Conservation (phyloP, 1,284 basidiomycete species). For the Tylopilus sp. region DNA sequence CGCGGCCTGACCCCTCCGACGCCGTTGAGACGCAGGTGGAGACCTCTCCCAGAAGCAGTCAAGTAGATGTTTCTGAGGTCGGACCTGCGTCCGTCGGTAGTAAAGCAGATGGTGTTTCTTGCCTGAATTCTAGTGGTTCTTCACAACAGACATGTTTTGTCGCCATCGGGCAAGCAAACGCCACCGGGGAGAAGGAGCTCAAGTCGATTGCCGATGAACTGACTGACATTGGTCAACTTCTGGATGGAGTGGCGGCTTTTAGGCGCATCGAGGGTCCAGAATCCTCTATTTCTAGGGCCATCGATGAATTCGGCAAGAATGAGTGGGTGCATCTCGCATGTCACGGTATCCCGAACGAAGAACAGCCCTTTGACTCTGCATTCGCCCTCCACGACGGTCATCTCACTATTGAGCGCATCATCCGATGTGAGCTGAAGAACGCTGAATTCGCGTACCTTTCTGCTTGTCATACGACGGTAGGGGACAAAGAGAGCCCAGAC, state of each 20-base stretch:
- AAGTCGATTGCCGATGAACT: slow-evolving; percentile 4
- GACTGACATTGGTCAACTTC: not conserved
- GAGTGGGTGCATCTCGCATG: slow-evolving; percentile 34
- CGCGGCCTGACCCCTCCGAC: too few species aligned
- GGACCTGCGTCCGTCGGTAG: too few species aligned
- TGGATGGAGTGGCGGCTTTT: not conserved
- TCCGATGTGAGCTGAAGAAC: not conserved
- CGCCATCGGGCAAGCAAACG: slow-evolving; percentile 21
- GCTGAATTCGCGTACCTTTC: not conserved
- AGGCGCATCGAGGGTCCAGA: slow-evolving; percentile 6
- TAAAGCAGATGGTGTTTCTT: too few species aligned
- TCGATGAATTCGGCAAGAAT: slow-evolving; percentile 12
- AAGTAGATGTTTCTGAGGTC: too few species aligned
- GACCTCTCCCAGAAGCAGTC: too few species aligned
- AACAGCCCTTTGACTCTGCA: not conserved
- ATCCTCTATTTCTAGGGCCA: slow-evolving; percentile 4
- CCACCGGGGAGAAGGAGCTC: not conserved
- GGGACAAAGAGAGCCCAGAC: not conserved
- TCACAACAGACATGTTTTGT: not conserved
- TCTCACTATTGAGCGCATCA: not conserved
- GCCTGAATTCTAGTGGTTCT: too few species aligned
- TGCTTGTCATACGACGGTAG: not conserved
- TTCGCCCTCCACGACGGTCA: not conserved
- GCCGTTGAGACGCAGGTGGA: too few species aligned
- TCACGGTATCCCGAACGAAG: slow-evolving; percentile 20